Percentiles rank a stretch among this genome's conserved stretches.
These are phyloP conservation scores for Alternaria ethzedia DNA, from an alignment of 2,329 filamentous ascomycete species.

Conservation along the genomic window DNA sequence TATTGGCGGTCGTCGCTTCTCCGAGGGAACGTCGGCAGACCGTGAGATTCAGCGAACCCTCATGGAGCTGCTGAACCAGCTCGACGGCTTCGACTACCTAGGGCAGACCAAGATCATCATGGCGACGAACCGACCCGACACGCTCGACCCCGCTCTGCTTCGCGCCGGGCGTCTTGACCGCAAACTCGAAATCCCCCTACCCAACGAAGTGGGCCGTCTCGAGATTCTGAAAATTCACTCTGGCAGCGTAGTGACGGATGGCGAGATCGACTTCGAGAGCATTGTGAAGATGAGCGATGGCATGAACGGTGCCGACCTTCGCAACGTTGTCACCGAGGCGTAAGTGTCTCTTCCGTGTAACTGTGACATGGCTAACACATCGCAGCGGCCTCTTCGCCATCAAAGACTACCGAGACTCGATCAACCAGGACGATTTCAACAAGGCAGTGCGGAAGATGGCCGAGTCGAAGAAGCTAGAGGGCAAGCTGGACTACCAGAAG, in stretches of 20 bases:
- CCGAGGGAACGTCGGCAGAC: slow-evolving; percentile 95
- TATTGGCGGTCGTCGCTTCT: slow-evolving; percentile 95
- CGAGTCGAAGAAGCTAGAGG: slow-evolving; percentile 97
- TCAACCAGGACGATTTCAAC: slow-evolving; percentile 99
- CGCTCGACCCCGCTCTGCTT: slow-evolving; percentile 88
- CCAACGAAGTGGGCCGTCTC: slow-evolving; percentile 93
- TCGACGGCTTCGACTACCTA: slow-evolving; percentile 98
- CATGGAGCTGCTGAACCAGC: slow-evolving; percentile 98
- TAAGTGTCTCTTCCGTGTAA: slow-evolving; percentile 59
- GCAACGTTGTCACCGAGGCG: slow-evolving; percentile 98
- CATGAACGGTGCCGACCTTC: slow-evolving; percentile 93
- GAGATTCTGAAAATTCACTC: slow-evolving; percentile 99
- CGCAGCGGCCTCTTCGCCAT: slow-evolving; percentile 90
- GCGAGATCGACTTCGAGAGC: slow-evolving; percentile 97
- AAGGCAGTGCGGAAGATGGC: slow-evolving; percentile 97
- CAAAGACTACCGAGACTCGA: slow-evolving; percentile 94
- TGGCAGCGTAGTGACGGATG: slow-evolving; percentile 82
- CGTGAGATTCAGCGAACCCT: slow-evolving; percentile 97
- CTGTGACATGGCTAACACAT: slow-evolving; percentile 31
- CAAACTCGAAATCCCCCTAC: slow-evolving; percentile 97
- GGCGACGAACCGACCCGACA: slow-evolving; percentile 97
- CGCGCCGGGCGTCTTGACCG: slow-evolving; percentile 92
- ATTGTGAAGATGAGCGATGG: slow-evolving; percentile 99
- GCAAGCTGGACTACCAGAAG: slow-evolving; percentile 98
- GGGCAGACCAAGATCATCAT: slow-evolving; percentile 99